Evolutionary conservation across 305 asterid species (phyloP), one percentile per base, ranked within the genome.

Genomic region (Rubia peregrina): DNA sequence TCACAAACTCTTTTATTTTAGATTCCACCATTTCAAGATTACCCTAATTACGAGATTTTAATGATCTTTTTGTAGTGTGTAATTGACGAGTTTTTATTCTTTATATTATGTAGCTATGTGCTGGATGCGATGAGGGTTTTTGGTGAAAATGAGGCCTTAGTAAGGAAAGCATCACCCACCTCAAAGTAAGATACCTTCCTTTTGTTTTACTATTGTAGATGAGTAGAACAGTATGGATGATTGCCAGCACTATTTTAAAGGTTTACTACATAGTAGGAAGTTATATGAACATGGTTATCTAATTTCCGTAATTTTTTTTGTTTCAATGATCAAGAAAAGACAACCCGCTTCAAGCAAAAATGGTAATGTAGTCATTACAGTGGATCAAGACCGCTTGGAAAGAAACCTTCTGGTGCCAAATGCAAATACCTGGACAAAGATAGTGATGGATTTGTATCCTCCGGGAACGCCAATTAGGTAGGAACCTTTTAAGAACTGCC

Each of bases 281-380:
- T 49, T 46, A 36, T 80, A 42, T 73, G 77, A 16, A 53, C 68
- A 59, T 69, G 61, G 63, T 74, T 76, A 78, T 77, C 88, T 89
- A 81, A 80, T 80, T 80, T 77, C 62, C 73, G 46, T 74, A 55
- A 75, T 71, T 76, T 72, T 76, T 69, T 40, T 71, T 86, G 86
- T 83, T 84, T 76, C 79, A 85, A 86, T 83, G 96, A 80, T 88
- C 86, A 89, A 90, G 95, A 86, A 89, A 93, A 91, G 97, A 85
- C 97, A 90, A 77, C 92, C 97, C 67, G 97, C 96, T 80, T 84
- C 96, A 79, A 91, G 96, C 96, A 89, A 88, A 80, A 88, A 85
- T 80, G 93, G 90, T 53, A 85, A 78, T 78, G 88, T 91, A 68
- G 80, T 78, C 65, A 82, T 94, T 83, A 80, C 84, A 41, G 84